Evolutionary conservation across 1,284 basidiomycete species (phyloP).

Genomic region (Cryptococcus sp.): DNA sequence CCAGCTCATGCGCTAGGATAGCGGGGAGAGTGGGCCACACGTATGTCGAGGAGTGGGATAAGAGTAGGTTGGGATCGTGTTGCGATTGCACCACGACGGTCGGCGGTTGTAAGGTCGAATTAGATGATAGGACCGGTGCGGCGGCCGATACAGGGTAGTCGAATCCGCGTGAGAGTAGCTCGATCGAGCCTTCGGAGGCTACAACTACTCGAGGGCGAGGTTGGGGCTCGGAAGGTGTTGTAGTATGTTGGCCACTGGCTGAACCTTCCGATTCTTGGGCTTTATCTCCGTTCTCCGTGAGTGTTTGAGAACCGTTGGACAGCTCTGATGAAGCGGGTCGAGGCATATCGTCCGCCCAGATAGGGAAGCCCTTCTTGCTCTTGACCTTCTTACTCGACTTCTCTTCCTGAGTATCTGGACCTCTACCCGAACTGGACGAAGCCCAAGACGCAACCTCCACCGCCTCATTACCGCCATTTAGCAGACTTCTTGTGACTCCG

Average conservation of each 20-base stretch:
- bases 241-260: neutral
- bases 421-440: neutral
- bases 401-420: neutral
- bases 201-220: constrained; percentile 28
- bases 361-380: constrained; percentile 9
- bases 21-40: constrained; percentile 28
- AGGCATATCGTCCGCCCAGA: constrained; percentile 13
- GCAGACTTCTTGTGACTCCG: constrained; percentile 35
- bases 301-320: too few relatives aligned
- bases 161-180: constrained; percentile 25
- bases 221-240: neutral
- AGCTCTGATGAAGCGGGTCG: neutral
- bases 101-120: constrained; percentile 4
- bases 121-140: neutral
- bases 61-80: constrained; percentile 15
- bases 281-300: neutral
- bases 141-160: constrained; percentile 12
- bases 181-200: constrained; percentile 31
- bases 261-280: neutral
- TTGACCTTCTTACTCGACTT: constrained; percentile 4
- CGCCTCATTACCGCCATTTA: constrained; percentile 32
- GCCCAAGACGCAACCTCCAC: constrained; percentile 9
- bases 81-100: constrained; percentile 4
- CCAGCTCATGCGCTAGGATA: constrained; percentile 25
- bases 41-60: constrained; percentile 29